Conservation (phyloP, 352 stramenopile species). For the Phytophthora sp. region DNA sequence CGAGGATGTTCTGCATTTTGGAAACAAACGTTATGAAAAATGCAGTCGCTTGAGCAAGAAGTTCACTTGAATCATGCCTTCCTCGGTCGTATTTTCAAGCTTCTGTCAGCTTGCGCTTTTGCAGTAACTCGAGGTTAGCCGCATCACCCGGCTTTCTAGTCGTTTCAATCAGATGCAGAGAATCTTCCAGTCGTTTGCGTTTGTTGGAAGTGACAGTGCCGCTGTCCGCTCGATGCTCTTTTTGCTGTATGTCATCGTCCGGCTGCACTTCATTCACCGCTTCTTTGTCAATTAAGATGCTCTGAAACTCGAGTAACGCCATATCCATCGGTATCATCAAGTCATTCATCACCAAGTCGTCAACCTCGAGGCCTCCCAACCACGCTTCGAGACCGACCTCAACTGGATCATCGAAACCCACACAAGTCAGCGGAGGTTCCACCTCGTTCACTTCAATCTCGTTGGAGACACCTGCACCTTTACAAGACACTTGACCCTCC, state of each 20-base stretch:
- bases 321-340: neutral
- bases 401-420: neutral
- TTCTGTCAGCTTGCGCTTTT: neutral
- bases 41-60: too few relatives aligned
- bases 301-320: neutral
- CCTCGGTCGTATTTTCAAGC: too few relatives aligned
- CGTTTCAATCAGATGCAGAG: neutral
- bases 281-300: neutral
- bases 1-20: too few relatives aligned
- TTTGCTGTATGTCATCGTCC: neutral
- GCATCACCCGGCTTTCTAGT: too few relatives aligned
- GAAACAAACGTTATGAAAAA: too few relatives aligned
- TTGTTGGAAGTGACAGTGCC: neutral
- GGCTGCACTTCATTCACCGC: neutral
- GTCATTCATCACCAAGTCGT: neutral
- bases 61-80: too few relatives aligned
- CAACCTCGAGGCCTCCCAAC: neutral
- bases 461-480: too few relatives aligned
- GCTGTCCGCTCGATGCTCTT: neutral
- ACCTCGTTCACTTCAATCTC: neutral
- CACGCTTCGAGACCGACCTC: neutral
- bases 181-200: neutral
- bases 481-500: too few relatives aligned
- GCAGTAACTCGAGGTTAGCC: too few relatives aligned
- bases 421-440: neutral